These are phyloP conservation scores for Davidsoniella virescens DNA, from an alignment of 2,329 filamentous ascomycete genomes.

Conservation along the genomic window DNA sequence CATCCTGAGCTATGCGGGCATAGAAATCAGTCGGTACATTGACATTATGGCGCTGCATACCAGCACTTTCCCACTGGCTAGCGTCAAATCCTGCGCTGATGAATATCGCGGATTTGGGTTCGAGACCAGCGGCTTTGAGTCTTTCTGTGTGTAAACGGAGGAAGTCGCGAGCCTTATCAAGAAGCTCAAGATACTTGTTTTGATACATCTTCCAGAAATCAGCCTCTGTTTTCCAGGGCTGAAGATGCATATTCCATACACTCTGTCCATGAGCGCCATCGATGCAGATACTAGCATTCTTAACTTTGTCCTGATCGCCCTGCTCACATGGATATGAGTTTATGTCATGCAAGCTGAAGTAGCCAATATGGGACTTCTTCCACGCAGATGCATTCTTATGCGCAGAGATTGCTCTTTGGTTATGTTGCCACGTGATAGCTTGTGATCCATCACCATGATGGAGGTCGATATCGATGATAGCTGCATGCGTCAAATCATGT, in stretches of 20 bases:
- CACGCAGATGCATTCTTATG: constrained; percentile 53
- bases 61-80: constrained; percentile 78
- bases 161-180: constrained; percentile 68
- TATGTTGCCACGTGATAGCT: constrained; percentile 81
- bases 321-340: constrained; percentile 94
- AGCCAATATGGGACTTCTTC: constrained; percentile 80
- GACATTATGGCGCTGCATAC: constrained; percentile 91
- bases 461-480: constrained; percentile 82
- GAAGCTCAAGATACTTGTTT: constrained; percentile 54
- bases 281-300: constrained; percentile 84
- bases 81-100: constrained; percentile 93
- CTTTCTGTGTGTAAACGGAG: constrained; percentile 56
- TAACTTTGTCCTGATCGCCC: constrained; percentile 86
- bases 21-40: constrained; percentile 97
- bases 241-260: constrained; percentile 90
- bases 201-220: constrained; percentile 89
- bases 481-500: constrained; percentile 81
- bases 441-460: constrained; percentile 96
- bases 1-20: constrained; percentile 72
- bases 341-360: constrained; percentile 95
- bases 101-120: constrained; percentile 76
- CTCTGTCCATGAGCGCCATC: constrained; percentile 88
- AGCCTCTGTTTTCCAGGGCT: constrained; percentile 64
- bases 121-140: constrained; percentile 39
- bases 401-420: constrained; percentile 60